Evolutionary conservation across 805 yeast genomes (phyloP).

Genomic region (Saccharomycopsis fibuligera): DNA sequence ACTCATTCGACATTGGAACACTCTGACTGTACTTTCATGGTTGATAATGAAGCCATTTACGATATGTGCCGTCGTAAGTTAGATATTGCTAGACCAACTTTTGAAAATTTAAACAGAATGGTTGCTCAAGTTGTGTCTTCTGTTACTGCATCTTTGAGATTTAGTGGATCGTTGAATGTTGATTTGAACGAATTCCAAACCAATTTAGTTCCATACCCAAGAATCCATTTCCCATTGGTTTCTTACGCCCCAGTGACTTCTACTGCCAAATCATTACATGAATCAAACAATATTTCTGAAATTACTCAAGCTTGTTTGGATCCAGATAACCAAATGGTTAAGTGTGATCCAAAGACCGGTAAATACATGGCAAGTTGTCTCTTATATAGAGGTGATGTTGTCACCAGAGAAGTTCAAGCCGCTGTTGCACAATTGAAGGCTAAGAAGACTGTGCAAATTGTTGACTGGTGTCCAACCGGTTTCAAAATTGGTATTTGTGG

Average conservation of each 20-base stretch:
- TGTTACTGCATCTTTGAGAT: slow-evolving; percentile 94
- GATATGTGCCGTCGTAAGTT: slow-evolving; percentile 96
- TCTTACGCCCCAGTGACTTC: slow-evolving; percentile 95
- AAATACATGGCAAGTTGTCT: slow-evolving; percentile 98
- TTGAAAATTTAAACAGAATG: slow-evolving; percentile 79
- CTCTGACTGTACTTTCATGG: slow-evolving; percentile 99
- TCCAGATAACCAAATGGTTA: slow-evolving; percentile 98
- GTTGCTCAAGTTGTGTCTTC: slow-evolving; percentile 98
- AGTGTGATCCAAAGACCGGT: slow-evolving; percentile 95
- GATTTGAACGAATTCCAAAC: slow-evolving; percentile 98
- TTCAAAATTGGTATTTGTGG: slow-evolving; percentile 98
- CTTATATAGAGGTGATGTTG: slow-evolving; percentile 97
- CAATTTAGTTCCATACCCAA: slow-evolving; percentile 96
- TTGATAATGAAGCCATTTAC: slow-evolving; percentile 97
- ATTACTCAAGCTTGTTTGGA: slow-evolving; percentile 97
- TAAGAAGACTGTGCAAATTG: slow-evolving; percentile 92
- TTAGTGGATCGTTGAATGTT: slow-evolving; percentile 94
- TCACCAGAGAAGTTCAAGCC: slow-evolving; percentile 93
- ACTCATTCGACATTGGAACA: slow-evolving; percentile 97
- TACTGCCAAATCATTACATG: slow-evolving; percentile 86
- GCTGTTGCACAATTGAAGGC: slow-evolving; percentile 94
- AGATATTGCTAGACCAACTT: slow-evolving; percentile 87
- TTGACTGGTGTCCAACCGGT: slow-evolving; percentile 99
- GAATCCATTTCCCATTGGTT: slow-evolving; percentile 98
- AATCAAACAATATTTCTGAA: slow-evolving; percentile 88